Percentiles rank a stretch among this genome's conserved stretches.
Conservation (phyloP, 2,329 filamentous ascomycete genomes). For the Chaetothyriales sp. region DNA sequence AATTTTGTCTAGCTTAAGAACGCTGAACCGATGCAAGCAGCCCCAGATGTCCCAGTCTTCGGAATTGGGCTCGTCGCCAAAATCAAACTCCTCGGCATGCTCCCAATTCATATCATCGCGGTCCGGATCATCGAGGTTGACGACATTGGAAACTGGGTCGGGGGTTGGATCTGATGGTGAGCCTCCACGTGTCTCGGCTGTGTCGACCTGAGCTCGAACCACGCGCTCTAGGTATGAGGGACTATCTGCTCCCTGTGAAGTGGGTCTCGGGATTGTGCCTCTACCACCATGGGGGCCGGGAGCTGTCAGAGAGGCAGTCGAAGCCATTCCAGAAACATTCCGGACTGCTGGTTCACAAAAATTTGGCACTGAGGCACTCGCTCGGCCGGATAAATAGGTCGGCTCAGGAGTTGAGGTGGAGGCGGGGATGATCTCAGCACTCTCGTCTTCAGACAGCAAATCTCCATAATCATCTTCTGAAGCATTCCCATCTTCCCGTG, state of each 20-base stretch:
- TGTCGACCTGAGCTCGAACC: not conserved
- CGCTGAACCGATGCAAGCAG: slow-evolving; percentile 7
- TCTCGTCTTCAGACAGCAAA: too few relatives aligned
- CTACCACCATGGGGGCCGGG: not conserved
- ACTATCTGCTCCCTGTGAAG: not conserved
- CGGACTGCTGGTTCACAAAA: too few relatives aligned
- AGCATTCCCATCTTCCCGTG: slow-evolving; percentile 10
- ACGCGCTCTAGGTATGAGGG: not conserved
- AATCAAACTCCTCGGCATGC: slow-evolving; percentile 25
- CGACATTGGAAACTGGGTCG: not conserved
- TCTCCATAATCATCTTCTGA: slow-evolving; percentile 9
- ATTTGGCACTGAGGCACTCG: too few relatives aligned
- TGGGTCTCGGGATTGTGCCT: not conserved
- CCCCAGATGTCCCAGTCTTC: slow-evolving; percentile 10
- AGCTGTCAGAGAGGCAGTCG: slow-evolving; percentile 2
- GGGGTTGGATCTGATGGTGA: not conserved
- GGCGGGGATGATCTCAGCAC: too few relatives aligned
- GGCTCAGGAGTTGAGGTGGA: too few relatives aligned
- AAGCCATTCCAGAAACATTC: not conserved
- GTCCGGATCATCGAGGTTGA: slow-evolving; percentile 12
- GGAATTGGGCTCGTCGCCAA: slow-evolving; percentile 18
- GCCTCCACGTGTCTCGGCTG: not conserved
- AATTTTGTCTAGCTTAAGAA: slow-evolving; percentile 2
- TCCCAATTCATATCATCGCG: slow-evolving; percentile 13
- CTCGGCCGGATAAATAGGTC: too few relatives aligned